Conservation (phyloP, 2,329 filamentous ascomycete genomes). For the Alternaria sp. region DNA sequence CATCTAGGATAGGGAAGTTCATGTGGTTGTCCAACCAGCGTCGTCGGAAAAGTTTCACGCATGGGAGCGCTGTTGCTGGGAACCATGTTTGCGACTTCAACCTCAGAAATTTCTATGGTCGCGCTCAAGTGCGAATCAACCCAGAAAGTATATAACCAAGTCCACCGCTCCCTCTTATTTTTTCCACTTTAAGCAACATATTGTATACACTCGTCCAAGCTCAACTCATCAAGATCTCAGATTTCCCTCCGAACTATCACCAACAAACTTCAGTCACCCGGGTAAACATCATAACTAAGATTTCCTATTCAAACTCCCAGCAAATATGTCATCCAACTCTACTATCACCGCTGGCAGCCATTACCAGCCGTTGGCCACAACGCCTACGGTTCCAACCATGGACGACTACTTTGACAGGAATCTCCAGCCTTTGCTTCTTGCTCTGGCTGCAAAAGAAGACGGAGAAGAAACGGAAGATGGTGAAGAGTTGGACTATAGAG, state of each 20-base stretch:
- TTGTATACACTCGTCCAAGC: too few species aligned
- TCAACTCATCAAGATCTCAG: fast-evolving
- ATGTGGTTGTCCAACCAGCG: background rate
- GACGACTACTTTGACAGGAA: background rate
- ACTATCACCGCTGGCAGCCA: background rate
- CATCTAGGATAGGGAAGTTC: background rate
- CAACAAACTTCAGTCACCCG: background rate
- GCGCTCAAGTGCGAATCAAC: fast-evolving
- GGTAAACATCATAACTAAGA: background rate
- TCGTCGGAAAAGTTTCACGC: background rate
- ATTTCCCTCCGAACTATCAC: background rate
- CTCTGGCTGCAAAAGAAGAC: background rate
- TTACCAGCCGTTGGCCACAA: background rate
- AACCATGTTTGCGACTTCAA: background rate
- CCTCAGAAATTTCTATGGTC: background rate
- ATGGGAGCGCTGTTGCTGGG: too few species aligned
- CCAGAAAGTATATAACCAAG: too few species aligned
- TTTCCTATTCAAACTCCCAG: background rate
- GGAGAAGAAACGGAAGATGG: background rate
- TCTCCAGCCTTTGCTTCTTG: too few species aligned
- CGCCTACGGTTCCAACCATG: background rate
- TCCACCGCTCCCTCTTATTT: background rate
- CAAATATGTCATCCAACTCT: background rate
- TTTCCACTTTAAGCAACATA: background rate
- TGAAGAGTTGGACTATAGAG: background rate